A percentile compares a stretch with the other conserved stretches of the same genome.
These are phyloP conservation scores for Phialophora tarda DNA, from an alignment of 2,329 filamentous ascomycete genomes.

Conservation along the genomic window DNA sequence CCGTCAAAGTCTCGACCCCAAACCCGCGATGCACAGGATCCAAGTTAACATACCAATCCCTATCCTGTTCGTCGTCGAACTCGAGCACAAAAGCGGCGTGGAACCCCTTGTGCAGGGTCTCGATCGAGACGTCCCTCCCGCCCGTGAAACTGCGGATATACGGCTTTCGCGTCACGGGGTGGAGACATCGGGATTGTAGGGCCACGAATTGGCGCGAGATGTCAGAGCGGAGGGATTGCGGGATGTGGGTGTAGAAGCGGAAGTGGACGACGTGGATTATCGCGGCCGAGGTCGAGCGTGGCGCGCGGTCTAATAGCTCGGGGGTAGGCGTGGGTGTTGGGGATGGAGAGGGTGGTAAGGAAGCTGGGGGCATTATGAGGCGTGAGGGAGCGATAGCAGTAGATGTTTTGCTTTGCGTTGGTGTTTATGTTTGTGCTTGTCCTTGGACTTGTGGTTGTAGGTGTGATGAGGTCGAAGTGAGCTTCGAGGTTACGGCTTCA, in stretches of 20 bases:
- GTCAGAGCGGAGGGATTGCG: background rate
- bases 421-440: too few species aligned
- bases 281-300: background rate
- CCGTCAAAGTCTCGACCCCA: constrained; percentile 21
- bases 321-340: background rate
- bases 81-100: constrained; percentile 73
- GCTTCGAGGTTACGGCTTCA: too few species aligned
- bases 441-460: too few species aligned
- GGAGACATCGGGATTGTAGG: constrained; percentile 7
- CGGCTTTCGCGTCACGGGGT: constrained; percentile 12
- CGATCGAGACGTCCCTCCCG: constrained; percentile 22
- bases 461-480: too few species aligned
- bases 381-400: too few species aligned
- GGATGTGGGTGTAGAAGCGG: constrained; percentile 19
- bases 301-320: background rate
- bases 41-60: constrained; percentile 68
- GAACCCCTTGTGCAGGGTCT: constrained; percentile 53
- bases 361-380: background rate
- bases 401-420: too few species aligned
- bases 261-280: constrained; percentile 26
- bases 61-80: constrained; percentile 67
- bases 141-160: constrained; percentile 27
- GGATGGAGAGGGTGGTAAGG: background rate
- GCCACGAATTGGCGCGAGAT: constrained; percentile 10
- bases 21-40: constrained; percentile 56